Evolutionary conservation across 2,329 filamentous ascomycete species (phyloP).

Genomic region (Fusarium palustre): DNA sequence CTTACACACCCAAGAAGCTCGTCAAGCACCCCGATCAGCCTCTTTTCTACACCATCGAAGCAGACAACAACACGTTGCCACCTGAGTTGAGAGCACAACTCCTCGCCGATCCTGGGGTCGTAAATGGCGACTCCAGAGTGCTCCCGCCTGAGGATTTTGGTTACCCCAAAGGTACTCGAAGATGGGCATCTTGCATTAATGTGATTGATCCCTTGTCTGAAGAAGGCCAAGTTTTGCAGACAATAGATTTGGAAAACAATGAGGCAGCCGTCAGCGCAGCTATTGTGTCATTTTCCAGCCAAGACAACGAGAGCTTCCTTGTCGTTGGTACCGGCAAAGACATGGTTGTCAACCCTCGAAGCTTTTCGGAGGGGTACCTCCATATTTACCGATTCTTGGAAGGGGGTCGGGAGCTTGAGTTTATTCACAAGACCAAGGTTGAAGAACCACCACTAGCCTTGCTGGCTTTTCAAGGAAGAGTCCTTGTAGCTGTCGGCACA

Average conservation of each 20-base stretch:
- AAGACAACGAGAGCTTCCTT: conserved; percentile 91
- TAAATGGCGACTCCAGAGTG: conserved; percentile 77
- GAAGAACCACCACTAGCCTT: conserved; percentile 92
- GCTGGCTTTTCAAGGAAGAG: conserved; percentile 89
- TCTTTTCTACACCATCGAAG: conserved; percentile 93
- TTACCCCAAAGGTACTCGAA: conserved; percentile 82
- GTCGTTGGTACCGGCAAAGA: conserved; percentile 95
- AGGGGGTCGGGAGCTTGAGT: conserved; percentile 87
- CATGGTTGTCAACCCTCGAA: conserved; percentile 80
- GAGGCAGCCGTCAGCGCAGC: conserved; percentile 91
- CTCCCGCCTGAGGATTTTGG: conserved; percentile 88
- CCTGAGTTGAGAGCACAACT: conserved; percentile 81
- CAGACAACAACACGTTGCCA: conserved; percentile 91
- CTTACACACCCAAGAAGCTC: conserved; percentile 90
- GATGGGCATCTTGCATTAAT: conserved; percentile 97
- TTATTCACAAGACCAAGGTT: conserved; percentile 95
- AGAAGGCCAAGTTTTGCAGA: conserved; percentile 77
- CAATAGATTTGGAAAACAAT: conserved; percentile 86
- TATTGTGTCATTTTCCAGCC: conserved; percentile 85
- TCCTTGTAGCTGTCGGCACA: conserved; percentile 86
- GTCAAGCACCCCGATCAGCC: conserved; percentile 88
- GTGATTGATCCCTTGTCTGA: conserved; percentile 85
- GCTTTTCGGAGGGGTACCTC: conserved; percentile 83
- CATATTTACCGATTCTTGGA: conserved; percentile 93
- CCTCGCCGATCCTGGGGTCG: conserved; percentile 75